Percentiles rank a stretch among this genome's conserved stretches.
Evolutionary conservation across 2,329 filamentous ascomycete genomes (phyloP).

Genomic region (Penicillium sp.): DNA sequence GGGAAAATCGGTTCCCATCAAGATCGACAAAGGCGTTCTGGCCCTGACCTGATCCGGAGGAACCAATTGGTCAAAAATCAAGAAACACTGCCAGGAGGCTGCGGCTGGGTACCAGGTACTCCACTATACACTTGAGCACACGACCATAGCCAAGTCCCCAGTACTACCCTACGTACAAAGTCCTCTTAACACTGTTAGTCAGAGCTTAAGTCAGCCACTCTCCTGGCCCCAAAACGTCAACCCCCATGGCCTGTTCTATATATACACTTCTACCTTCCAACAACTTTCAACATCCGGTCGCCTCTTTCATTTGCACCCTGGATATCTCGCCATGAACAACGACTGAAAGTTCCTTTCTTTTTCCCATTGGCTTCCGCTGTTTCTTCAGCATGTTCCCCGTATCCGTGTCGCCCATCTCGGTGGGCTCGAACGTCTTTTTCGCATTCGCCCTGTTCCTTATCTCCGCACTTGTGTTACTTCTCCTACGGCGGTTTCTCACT

Average conservation of each 20-base stretch:
- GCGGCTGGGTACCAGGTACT: slow-evolving; percentile 11
- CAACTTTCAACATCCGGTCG: slow-evolving; percentile 12
- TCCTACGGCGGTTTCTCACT: slow-evolving; percentile 86
- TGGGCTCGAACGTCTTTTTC: slow-evolving; percentile 79
- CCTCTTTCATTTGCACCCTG: slow-evolving; percentile 10
- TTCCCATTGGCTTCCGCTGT: slow-evolving; percentile 2
- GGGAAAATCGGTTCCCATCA: neutral
- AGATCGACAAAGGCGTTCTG: slow-evolving; percentile 19
- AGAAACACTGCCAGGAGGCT: slow-evolving; percentile 1
- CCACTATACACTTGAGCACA: slow-evolving; percentile 3
- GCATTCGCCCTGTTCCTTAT: slow-evolving; percentile 70
- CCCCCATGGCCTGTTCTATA: slow-evolving; percentile 13
- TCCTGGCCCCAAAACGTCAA: slow-evolving; percentile 24
- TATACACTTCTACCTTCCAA: slow-evolving; percentile 10
- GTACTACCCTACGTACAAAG: neutral
- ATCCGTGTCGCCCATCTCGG: slow-evolving; percentile 50
- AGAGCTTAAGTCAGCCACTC: slow-evolving; percentile 26
- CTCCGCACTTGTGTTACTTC: slow-evolving; percentile 73
- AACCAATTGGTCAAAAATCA: slow-evolving; percentile 14
- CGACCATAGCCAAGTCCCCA: slow-evolving; percentile 5
- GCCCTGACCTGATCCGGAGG: slow-evolving; percentile 20
- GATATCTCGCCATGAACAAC: slow-evolving; percentile 21
- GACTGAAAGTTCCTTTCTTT: slow-evolving; percentile 7
- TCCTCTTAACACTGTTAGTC: slow-evolving; percentile 1
- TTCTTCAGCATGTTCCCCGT: slow-evolving; percentile 30